Evolutionary conservation across 345 rosid genomes (phyloP).

Genomic region (Populus alba): DNA sequence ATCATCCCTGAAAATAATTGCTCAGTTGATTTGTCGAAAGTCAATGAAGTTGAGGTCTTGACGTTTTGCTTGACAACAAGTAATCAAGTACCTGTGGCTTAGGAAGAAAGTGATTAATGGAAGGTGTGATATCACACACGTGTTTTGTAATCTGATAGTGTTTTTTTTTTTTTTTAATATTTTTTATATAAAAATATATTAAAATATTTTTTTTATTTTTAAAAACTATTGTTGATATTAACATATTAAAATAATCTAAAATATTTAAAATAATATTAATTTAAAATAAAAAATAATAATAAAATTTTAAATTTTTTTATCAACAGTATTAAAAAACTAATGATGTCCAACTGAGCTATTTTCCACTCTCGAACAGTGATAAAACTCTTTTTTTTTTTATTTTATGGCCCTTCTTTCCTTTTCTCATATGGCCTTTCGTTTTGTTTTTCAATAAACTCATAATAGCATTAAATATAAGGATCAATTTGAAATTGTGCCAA

Average conservation of each 20-base stretch:
- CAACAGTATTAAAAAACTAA: too few species aligned
- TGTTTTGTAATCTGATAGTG: too few species aligned
- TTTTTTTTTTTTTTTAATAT: too few species aligned
- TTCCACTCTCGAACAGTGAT: not conserved
- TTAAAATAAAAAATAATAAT: too few species aligned
- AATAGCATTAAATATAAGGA: not conserved
- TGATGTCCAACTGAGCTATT: not conserved
- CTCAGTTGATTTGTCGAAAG: not conserved
- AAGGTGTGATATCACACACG: not conserved
- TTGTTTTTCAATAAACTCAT: not conserved
- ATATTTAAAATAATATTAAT: too few species aligned
- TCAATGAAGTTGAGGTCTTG: conserved; percentile 11
- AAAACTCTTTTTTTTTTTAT: not conserved
- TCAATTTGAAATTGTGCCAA: not conserved
- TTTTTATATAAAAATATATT: too few species aligned
- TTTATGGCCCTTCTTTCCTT: not conserved
- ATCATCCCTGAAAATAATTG: not conserved
- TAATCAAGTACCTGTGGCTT: conserved; percentile 3
- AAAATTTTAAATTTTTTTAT: too few species aligned
- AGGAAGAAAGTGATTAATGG: not conserved
- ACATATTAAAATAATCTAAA: too few species aligned
- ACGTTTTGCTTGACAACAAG: conserved; percentile 12
- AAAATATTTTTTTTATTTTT: too few species aligned
- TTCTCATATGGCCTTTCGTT: not conserved
- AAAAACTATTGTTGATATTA: too few species aligned